Evolutionary conservation across 495 filamentous ascomycete species (phyloP), one percentile per base, ranked within the genome.

Genomic region (Collariella sp.): DNA sequence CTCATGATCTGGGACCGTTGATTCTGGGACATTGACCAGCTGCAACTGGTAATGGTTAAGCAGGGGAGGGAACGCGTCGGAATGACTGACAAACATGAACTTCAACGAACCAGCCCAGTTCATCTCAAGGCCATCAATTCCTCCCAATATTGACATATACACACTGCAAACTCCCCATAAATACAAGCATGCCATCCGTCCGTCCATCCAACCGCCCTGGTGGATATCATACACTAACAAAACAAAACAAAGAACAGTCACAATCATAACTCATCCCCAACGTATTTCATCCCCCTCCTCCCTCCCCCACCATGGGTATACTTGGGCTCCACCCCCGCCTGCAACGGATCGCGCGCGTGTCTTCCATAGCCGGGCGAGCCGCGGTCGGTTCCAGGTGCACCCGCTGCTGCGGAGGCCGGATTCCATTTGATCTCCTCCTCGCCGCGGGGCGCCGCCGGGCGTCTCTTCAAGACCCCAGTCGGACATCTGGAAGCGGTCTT

Each of bases 381-480:
- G 31, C 50, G 42, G 7, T 36, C 41, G n/a, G n/a, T n/a, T n/a
- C n/a, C n/a, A n/a, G n/a, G n/a, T n/a, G n/a, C n/a, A 9, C 26
- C 26, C 9, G 26, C 26, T 9, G 26, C 26, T 9, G 26, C 5
- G 5, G 26, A 9, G 5, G 26, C 26, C 26, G 4, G 26, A n/a
- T n/a, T 9, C n/a, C 43, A 61, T 18, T 48, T 62, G 12, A 48
- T 24, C 0, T 46, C 40, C 35, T 45, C 34, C 18, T 49, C 40
- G 1, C 11, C 13, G 16, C 42, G 52, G 4, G 40, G n/a, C 53
- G 36, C 11, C 23, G 18, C 20, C 39, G 13, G 56, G 54, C 12
- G 50, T 16, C 3, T 64, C 62, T 31, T 62, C 60, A 2, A 67
- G 54, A 7, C 65, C 65, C 38, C 66, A 67, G 40, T 67, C 65